Conservation (phyloP, 345 rosid genomes). For the Durio zibethinus region DNA sequence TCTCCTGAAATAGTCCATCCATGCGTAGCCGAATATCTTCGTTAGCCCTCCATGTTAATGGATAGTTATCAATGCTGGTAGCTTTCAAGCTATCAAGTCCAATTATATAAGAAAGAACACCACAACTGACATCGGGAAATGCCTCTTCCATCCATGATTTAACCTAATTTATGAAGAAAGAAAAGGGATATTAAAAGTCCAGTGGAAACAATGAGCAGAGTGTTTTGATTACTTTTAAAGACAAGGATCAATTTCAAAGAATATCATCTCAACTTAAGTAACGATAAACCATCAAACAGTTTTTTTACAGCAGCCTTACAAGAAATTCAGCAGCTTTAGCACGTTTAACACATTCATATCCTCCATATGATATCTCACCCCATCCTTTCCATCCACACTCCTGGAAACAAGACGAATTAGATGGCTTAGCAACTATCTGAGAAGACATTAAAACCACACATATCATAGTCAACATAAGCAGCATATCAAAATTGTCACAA, state of each 20-base stretch:
- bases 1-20: constrained; percentile 72
- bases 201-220: constrained; percentile 16
- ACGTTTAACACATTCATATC: constrained; percentile 61
- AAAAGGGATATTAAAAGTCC: background rate
- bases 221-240: background rate
- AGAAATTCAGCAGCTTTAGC: constrained; percentile 84
- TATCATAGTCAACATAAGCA: too few relatives aligned
- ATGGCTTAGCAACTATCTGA: background rate
- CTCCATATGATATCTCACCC: constrained; percentile 98
- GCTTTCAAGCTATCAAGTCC: constrained; percentile 90
- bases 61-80: constrained; percentile 23
- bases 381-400: constrained; percentile 93
- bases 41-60: constrained; percentile 24
- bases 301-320: constrained; percentile 39
- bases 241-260: background rate
- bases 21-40: constrained; percentile 73
- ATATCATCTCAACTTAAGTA: constrained; percentile 5
- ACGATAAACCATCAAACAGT: constrained; percentile 2
- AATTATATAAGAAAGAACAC: constrained; percentile 62
- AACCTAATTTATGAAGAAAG: constrained; percentile 42
- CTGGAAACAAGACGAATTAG: constrained; percentile 33
- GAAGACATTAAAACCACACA: background rate
- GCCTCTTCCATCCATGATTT: constrained; percentile 88
- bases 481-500: too few relatives aligned
- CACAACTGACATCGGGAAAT: constrained; percentile 46